Base-by-base conservation (phyloP, 2,329 filamentous ascomycete species). In the Lomentospora prolificans region DNA sequence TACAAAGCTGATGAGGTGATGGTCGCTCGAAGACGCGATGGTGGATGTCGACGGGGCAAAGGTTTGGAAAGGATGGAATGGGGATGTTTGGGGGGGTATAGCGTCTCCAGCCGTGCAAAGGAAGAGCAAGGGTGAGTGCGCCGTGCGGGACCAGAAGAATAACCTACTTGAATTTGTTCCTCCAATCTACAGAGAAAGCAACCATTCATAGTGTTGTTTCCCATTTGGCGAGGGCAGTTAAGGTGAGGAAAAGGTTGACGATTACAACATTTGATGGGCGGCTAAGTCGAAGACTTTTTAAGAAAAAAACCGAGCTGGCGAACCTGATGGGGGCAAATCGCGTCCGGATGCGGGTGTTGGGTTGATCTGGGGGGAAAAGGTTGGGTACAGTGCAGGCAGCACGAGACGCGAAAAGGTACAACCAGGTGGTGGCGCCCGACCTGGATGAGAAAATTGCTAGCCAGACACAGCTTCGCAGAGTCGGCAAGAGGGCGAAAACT, bases 101-200 rank as follows among this genome's bases (percentile, higher is more conserved):
- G 36, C 36, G n/a, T 41, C 36, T 17, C 17, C 36, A 41, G 12
- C 17, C 17, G 44, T 10, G 22, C 44, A 48, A 48, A 3, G 22
- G 44, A 19, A 22, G 17, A 14, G 10, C 17, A 10, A 19, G 44
- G 22, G 19, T 17, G 41, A 17, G 44, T 22, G 52, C 19, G 50
- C 25, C 36, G 36, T 54, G 25, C 10, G 24, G 39, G 36, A 39
- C 52, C 25, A 17, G 52, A 44, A 55, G 30, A 19, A 28, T 41
- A 28, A 55, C 53, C 53, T 51, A 55, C 53, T 48, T 55, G 53
- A 51, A 22, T 17, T 48, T 50, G 46, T 55, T 50, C 53, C 44
- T 55, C 50, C 30, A 36, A 51, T 33, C 46, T 55, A 55, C 53
- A 51, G 30, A 25, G 53, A 55, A 51, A 39, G 17, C 19, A n/a